phyloP scores from a whole-genome alignment of 495 filamentous ascomycete species.

The Daldinia loculata region DNA sequence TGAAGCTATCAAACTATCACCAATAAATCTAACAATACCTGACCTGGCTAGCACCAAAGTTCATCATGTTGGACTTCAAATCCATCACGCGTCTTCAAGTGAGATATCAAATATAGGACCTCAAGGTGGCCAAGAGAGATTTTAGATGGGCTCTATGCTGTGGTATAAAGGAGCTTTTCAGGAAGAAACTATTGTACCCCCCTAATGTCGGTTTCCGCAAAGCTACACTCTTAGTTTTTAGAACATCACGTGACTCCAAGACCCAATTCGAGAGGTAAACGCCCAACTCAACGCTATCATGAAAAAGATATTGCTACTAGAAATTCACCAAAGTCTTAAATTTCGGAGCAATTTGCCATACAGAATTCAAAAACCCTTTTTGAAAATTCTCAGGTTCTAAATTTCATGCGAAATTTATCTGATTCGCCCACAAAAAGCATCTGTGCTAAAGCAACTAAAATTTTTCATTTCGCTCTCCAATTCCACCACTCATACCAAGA shows the following conservation, averaged over 20 bases:
- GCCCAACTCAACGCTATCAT: background rate
- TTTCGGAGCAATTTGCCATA: background rate
- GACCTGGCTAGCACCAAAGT: too few relatives aligned
- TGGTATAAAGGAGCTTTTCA: background rate
- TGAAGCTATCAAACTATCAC: slow-evolving; percentile 38
- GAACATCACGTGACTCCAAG: background rate
- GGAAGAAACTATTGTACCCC: background rate
- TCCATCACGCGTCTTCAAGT: too few relatives aligned
- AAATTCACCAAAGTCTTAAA: background rate
- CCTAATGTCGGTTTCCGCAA: too few relatives aligned
- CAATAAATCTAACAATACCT: background rate
- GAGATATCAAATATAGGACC: too few relatives aligned
- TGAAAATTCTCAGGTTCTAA: background rate
- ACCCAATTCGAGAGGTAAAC: background rate
- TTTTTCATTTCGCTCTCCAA: slow-evolving; percentile 8
- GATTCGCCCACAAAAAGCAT: background rate
- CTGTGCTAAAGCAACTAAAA: slow-evolving; percentile 2
- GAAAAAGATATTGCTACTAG: background rate
- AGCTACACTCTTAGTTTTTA: background rate
- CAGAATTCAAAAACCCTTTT: background rate
- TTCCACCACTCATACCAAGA: background rate
- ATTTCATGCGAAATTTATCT: background rate
- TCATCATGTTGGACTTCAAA: too few relatives aligned
- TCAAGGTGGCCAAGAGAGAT: too few relatives aligned
- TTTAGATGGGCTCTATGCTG: background rate